phyloP scores from a whole-genome alignment of 352 stramenopile genomes.

The Hyaloperonospora brassicae region DNA sequence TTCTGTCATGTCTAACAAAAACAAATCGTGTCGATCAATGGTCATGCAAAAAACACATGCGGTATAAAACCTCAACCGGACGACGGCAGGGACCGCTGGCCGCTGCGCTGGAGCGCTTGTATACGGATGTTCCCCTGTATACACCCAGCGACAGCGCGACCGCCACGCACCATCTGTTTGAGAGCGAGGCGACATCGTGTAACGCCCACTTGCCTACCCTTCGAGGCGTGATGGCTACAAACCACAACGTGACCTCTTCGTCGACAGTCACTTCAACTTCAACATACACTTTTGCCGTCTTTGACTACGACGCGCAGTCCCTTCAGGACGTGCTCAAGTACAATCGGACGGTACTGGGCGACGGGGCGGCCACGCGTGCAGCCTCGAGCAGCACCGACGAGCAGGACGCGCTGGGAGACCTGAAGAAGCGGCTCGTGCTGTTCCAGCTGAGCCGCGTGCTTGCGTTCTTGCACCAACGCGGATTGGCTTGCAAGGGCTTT shows the following conservation, averaged over 20 bases:
- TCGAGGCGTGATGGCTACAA: constrained; percentile 28
- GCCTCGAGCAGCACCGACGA: constrained; percentile 6
- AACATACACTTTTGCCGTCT: constrained; percentile 35
- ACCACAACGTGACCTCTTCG: neutral
- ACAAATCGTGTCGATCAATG: no score
- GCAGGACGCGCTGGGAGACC: constrained; percentile 32
- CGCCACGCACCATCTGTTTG: constrained; percentile 20
- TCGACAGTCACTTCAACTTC: constrained; percentile 9
- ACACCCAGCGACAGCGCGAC: constrained; percentile 4
- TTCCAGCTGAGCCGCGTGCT: constrained; percentile 52
- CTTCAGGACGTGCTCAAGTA: constrained; percentile 67
- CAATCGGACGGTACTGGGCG: constrained; percentile 49
- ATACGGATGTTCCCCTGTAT: constrained; percentile 43
- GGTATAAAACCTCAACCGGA: neutral
- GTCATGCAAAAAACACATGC: no score
- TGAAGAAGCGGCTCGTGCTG: constrained; percentile 62
- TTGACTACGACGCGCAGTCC: constrained; percentile 62
- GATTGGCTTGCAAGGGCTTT: constrained; percentile 38
- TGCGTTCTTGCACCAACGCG: constrained; percentile 35
- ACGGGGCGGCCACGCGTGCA: constrained; percentile 7
- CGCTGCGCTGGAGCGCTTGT: constrained; percentile 39
- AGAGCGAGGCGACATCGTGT: constrained; percentile 20
- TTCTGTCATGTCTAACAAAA: no score
- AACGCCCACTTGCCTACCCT: constrained; percentile 31
- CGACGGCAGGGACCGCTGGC: neutral